Evolutionary conservation across 345 rosid genomes (phyloP).

Genomic region (Lepidium didymum): DNA sequence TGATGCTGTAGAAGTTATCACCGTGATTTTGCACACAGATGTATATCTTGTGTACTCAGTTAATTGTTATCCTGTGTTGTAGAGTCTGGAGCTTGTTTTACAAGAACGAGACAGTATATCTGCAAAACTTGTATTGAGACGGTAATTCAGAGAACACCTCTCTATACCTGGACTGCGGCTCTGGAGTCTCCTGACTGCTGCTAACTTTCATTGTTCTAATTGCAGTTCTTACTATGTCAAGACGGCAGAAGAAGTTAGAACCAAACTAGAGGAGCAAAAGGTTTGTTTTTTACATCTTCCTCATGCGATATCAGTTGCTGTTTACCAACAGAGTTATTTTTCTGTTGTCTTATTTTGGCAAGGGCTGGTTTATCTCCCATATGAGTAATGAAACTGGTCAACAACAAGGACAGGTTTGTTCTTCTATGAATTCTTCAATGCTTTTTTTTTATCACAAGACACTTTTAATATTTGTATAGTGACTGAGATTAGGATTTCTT

Average conservation of each 20-base stretch:
- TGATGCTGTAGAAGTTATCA: not conserved
- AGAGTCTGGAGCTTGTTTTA: conserved; percentile 59
- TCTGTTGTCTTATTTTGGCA: conserved; percentile 4
- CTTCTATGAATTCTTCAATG: not conserved
- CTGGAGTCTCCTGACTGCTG: not conserved
- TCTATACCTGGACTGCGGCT: conserved; percentile 5
- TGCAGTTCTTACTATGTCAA: conserved; percentile 50
- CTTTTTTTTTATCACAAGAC: not conserved
- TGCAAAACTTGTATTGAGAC: conserved; percentile 41
- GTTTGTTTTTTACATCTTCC: conserved; percentile 23
- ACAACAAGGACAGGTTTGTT: conserved; percentile 33
- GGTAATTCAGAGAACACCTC: conserved; percentile 36
- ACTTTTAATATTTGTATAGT: not conserved
- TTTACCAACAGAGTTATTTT: not conserved
- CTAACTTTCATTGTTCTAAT: not conserved
- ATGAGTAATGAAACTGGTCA: conserved; percentile 18
- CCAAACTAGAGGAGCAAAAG: conserved; percentile 55
- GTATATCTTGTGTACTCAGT: not conserved
- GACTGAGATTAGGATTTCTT: conserved; percentile 3
- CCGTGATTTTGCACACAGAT: not conserved
- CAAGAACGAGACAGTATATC: conserved; percentile 48
- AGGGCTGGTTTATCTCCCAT: conserved; percentile 52
- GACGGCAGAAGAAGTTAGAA: conserved; percentile 36
- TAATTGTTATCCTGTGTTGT: not conserved
- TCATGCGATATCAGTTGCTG: not conserved